Percentiles rank a stretch among this genome's conserved stretches.
Conservation (phyloP, 2,329 filamentous ascomycete genomes). For the Colletotrichum liriopes region DNA sequence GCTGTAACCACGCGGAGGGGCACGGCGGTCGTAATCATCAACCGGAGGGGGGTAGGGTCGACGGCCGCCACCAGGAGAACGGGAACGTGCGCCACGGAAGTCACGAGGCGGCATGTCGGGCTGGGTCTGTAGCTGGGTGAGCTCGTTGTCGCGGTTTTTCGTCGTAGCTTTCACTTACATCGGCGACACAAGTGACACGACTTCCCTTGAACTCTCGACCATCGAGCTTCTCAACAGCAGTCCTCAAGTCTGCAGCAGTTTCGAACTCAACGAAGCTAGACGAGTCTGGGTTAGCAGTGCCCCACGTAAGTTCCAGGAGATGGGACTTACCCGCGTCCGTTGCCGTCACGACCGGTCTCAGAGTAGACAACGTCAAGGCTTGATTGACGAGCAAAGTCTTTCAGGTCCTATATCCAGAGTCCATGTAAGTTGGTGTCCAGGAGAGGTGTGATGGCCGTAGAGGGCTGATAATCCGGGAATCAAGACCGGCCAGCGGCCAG, state of each 20-base stretch:
- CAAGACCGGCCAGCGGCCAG: slow-evolving; percentile 26
- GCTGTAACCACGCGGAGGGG: slow-evolving; percentile 86
- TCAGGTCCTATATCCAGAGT: slow-evolving; percentile 93
- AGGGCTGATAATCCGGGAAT: slow-evolving; percentile 33
- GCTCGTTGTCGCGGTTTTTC: slow-evolving; percentile 10
- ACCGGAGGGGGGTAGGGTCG: slow-evolving; percentile 78
- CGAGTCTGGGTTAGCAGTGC: not conserved
- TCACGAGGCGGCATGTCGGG: slow-evolving; percentile 81
- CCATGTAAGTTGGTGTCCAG: slow-evolving; percentile 79
- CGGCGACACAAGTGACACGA: slow-evolving; percentile 86
- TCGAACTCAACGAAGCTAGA: slow-evolving; percentile 97
- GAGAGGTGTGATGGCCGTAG: slow-evolving; percentile 39
- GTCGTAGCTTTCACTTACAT: slow-evolving; percentile 73
- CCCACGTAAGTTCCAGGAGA: not conserved
- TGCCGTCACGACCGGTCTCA: slow-evolving; percentile 92
- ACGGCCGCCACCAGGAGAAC: slow-evolving; percentile 74
- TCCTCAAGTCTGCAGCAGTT: slow-evolving; percentile 88
- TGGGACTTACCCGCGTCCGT: slow-evolving; percentile 85
- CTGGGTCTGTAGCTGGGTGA: slow-evolving; percentile 72
- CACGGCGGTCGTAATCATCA: slow-evolving; percentile 89
- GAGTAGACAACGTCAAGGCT: slow-evolving; percentile 98
- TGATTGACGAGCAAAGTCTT: slow-evolving; percentile 98
- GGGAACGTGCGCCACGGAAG: slow-evolving; percentile 80
- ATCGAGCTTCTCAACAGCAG: slow-evolving; percentile 95
- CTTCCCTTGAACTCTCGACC: slow-evolving; percentile 93